Percentiles rank a stretch among this genome's conserved stretches.
phyloP scores from a whole-genome alignment of 2,329 filamentous ascomycete genomes.

The Alternaria gansuensis region DNA sequence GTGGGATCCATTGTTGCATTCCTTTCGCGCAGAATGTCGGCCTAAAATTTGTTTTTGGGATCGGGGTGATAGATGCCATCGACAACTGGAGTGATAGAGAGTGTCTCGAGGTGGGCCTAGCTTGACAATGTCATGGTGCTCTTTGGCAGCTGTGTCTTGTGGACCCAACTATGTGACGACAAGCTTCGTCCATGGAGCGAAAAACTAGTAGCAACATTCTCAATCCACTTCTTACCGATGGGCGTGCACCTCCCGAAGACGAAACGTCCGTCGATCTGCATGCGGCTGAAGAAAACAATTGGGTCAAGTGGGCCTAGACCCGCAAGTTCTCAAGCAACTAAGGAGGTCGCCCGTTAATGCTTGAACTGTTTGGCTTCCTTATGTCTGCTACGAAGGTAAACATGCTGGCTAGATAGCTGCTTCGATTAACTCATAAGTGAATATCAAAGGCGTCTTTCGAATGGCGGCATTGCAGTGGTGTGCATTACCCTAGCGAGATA shows the following conservation, averaged over 20 bases:
- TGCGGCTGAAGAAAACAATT: slow-evolving; percentile 19
- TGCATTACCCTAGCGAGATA: neutral
- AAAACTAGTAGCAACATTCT: slow-evolving; percentile 11
- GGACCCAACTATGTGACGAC: slow-evolving; percentile 21
- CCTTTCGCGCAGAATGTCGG: slow-evolving; percentile 9
- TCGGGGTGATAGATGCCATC: slow-evolving; percentile 19
- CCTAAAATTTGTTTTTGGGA: slow-evolving; percentile 14
- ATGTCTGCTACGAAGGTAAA: neutral
- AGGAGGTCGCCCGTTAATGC: neutral
- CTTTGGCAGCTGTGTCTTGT: slow-evolving; percentile 12
- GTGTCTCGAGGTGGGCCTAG: slow-evolving; percentile 19
- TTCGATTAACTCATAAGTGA: neutral
- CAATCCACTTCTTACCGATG: slow-evolving; percentile 11
- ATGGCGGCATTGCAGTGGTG: neutral
- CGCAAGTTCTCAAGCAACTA: slow-evolving; percentile 10
- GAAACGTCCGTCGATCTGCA: slow-evolving; percentile 17
- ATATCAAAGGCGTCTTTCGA: neutral
- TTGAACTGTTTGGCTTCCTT: slow-evolving; percentile 5
- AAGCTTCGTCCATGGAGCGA: slow-evolving; percentile 16
- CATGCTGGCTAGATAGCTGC: neutral
- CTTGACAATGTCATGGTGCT: slow-evolving; percentile 8
- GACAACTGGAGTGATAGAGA: slow-evolving; percentile 10
- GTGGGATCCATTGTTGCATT: slow-evolving; percentile 8
- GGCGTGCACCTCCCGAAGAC: slow-evolving; percentile 9
- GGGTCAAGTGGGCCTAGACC: slow-evolving; percentile 11